These are phyloP conservation scores for Trichoderma simmonsii DNA, from an alignment of 2,329 filamentous ascomycete species.

Conservation along the genomic window DNA sequence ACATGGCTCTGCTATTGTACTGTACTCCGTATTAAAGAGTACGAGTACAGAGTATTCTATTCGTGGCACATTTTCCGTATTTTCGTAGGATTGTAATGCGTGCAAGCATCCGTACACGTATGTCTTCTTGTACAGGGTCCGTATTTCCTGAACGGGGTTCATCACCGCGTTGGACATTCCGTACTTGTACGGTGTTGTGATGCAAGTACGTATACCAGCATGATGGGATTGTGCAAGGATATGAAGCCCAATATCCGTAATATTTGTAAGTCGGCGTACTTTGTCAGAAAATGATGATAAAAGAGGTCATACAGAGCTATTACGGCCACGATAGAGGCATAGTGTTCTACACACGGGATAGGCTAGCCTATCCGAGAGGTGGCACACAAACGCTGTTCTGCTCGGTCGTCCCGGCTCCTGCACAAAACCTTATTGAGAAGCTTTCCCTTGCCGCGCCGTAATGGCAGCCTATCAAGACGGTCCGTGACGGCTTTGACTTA, in stretches of 20 bases:
- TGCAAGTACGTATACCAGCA: not conserved
- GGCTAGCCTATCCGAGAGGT: not conserved
- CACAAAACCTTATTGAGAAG: not conserved
- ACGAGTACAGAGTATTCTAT: not conserved
- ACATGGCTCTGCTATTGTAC: not conserved
- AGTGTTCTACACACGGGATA: not conserved
- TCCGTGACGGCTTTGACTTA: not conserved
- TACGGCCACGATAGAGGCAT: not conserved
- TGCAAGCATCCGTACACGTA: not conserved
- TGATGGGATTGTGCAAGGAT: not conserved
- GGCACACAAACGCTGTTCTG: not conserved
- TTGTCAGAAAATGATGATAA: too few relatives aligned
- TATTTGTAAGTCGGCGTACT: not conserved
- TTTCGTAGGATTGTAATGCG: not conserved
- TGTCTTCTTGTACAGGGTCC: not conserved
- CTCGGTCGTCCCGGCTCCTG: conserved; percentile 10
- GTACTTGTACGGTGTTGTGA: not conserved
- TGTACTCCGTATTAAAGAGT: not conserved
- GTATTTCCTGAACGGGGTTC: not conserved
- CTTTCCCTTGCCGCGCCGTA: not conserved
- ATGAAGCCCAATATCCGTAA: not conserved
- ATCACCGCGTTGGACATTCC: not conserved
- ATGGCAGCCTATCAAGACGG: not conserved
- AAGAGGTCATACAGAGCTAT: not conserved
- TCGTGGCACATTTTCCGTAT: not conserved